phyloP scores from a whole-genome alignment of 306 rosid genomes.

The Biancaea sappan region DNA sequence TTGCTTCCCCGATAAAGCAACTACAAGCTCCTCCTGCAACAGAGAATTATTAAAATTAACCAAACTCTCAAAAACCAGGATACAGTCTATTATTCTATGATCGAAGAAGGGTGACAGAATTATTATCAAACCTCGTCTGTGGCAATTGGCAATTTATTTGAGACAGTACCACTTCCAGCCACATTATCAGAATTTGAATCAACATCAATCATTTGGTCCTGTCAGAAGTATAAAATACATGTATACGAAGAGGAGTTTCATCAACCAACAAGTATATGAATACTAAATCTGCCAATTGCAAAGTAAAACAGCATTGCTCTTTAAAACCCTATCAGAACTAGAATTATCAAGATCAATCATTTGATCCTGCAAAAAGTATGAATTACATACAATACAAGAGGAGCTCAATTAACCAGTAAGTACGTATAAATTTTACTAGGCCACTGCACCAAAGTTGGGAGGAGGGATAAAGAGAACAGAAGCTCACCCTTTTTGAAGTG shows the following conservation, averaged over 20 bases:
- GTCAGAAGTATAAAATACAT: not conserved
- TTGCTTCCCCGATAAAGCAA: not conserved
- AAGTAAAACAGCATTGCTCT: slow-evolving; percentile 13
- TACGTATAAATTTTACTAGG: not conserved
- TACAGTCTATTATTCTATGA: not conserved
- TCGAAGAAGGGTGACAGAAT: not conserved
- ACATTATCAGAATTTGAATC: slow-evolving; percentile 27
- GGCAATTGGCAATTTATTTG: slow-evolving; percentile 23
- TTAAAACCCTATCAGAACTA: slow-evolving; percentile 25
- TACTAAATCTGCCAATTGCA: not conserved
- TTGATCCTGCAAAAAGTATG: slow-evolving; percentile 8
- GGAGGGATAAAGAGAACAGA: not conserved
- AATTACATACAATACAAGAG: not conserved
- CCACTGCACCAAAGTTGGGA: not conserved
- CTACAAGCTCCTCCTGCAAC: slow-evolving; percentile 37
- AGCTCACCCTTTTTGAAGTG: not conserved
- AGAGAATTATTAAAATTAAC: slow-evolving; percentile 10
- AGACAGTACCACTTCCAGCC: not conserved
- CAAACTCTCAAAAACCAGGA: not conserved
- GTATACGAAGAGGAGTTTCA: not conserved
- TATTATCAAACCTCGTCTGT: slow-evolving; percentile 37
- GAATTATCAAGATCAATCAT: slow-evolving; percentile 11
- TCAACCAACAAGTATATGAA: slow-evolving; percentile 12
- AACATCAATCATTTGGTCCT: not conserved
- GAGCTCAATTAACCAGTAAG: not conserved